phyloP scores from a whole-genome alignment of 306 rosid genomes.

The Quercus rubra region DNA sequence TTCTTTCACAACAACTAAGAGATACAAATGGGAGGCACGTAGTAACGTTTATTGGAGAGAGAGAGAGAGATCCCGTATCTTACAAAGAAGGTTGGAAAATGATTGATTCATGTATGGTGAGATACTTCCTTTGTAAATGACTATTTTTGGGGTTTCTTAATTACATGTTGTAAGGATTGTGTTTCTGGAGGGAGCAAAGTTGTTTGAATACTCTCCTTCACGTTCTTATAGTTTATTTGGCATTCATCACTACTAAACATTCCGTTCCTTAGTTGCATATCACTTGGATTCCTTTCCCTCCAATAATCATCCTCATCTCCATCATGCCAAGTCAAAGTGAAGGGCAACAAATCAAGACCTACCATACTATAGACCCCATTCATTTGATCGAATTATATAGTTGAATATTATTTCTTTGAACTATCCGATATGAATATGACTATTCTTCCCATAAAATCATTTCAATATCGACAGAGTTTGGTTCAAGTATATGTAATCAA shows the following conservation, averaged over 20 bases:
- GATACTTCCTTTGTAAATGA: conserved; percentile 18
- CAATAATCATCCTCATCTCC: background rate
- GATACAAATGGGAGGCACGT: conserved; percentile 1
- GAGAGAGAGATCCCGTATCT: background rate
- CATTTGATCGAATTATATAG: too few relatives aligned
- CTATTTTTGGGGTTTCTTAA: background rate
- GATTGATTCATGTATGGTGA: conserved; percentile 23
- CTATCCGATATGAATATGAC: too few relatives aligned
- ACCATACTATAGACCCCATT: too few relatives aligned
- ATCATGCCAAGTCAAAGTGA: background rate
- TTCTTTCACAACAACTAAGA: background rate
- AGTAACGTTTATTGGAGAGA: conserved; percentile 8
- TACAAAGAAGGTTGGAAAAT: background rate
- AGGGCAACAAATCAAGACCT: too few relatives aligned
- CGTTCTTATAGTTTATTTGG: background rate
- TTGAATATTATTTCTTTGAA: too few relatives aligned
- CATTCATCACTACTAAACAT: background rate
- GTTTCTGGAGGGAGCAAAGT: conserved; percentile 19
- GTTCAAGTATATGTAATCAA: too few relatives aligned
- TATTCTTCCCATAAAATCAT: too few relatives aligned
- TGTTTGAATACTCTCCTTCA: background rate
- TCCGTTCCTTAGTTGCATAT: background rate
- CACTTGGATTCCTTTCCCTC: too few relatives aligned
- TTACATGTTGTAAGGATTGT: conserved; percentile 38
- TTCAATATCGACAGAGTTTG: too few relatives aligned